A percentile compares a stretch with the other conserved stretches of the same genome.
Evolutionary conservation across 768 basidiomycete species (phyloP).

Genomic region (Mycena belliarum): DNA sequence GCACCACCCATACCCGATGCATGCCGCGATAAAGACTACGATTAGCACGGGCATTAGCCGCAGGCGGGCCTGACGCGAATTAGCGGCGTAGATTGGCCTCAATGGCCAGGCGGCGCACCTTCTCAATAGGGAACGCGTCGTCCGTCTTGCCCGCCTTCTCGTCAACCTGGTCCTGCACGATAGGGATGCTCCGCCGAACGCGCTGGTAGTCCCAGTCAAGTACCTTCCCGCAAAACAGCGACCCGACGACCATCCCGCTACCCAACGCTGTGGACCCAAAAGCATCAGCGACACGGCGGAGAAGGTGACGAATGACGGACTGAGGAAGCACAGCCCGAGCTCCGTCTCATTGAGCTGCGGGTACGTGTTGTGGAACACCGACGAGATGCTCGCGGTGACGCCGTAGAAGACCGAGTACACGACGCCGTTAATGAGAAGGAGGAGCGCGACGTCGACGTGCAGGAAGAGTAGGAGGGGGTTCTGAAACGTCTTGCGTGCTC

Average conservation of each 20-base stretch:
- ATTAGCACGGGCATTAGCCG: conserved; percentile 45
- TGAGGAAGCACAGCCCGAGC: conserved; percentile 76
- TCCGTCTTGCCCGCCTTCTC: conserved; percentile 19
- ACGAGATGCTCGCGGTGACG: conserved; percentile 61
- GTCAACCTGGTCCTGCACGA: background rate
- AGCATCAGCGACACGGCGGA: background rate
- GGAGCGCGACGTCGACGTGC: conserved; percentile 53
- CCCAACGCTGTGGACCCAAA: conserved; percentile 5
- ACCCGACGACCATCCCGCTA: conserved; percentile 7
- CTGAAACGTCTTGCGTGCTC: conserved; percentile 30
- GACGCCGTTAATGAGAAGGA: conserved; percentile 53
- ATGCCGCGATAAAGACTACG: conserved; percentile 39
- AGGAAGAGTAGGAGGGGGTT: conserved; percentile 62
- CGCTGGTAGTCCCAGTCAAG: conserved; percentile 20
- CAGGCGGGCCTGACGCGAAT: conserved; percentile 44
- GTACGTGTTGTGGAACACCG: conserved; percentile 59
- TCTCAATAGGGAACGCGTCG: conserved; percentile 62
- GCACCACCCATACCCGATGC: conserved; percentile 64
- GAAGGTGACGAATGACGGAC: background rate
- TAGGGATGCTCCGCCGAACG: background rate
- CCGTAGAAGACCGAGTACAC: conserved; percentile 59
- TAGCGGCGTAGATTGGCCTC: too few relatives aligned
- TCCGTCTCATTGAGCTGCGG: conserved; percentile 61
- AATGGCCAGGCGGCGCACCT: conserved; percentile 30
- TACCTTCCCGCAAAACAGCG: conserved; percentile 2